phyloP scores from a whole-genome alignment of 2,329 filamentous ascomycete genomes.

The Colletotrichum tropicale region DNA sequence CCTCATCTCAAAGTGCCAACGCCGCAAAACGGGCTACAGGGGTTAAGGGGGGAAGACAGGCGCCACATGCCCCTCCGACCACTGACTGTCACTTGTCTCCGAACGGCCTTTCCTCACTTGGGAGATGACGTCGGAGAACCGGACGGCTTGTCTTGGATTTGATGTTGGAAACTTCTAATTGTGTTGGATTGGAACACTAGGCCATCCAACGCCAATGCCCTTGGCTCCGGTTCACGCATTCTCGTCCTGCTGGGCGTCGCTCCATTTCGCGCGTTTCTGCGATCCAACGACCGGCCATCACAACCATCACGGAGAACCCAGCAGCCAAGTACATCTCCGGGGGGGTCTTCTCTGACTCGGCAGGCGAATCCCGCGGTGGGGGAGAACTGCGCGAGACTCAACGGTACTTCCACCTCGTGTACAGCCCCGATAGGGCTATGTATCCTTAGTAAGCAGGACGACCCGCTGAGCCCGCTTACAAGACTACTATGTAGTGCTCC shows the following conservation, averaged over 20 bases:
- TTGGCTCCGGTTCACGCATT: not conserved
- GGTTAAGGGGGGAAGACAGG: constrained; percentile 3
- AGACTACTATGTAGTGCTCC: not conserved
- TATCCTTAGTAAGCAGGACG: not conserved
- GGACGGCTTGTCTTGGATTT: constrained; percentile 3
- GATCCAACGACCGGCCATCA: not conserved
- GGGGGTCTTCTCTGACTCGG: not conserved
- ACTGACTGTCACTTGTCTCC: constrained; percentile 8
- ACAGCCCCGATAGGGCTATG: not conserved
- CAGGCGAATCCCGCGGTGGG: not conserved
- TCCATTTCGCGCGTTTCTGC: not conserved
- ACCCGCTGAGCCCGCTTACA: not conserved
- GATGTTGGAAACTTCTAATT: not conserved
- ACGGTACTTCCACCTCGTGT: not conserved
- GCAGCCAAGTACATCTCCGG: not conserved
- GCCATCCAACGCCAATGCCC: not conserved
- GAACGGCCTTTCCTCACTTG: constrained; percentile 2
- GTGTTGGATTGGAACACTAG: not conserved
- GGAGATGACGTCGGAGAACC: constrained; percentile 14
- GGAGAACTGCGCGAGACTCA: not conserved
- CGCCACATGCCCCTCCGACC: constrained; percentile 8
- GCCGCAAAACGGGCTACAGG: not conserved
- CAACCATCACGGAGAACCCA: not conserved
- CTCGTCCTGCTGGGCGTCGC: not conserved
- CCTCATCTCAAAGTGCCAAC: not conserved